Evolutionary conservation across 176 grass and related monocot genomes (phyloP), one percentile per base, ranked within the genome.

Genomic region (Metroxylon sagu): DNA sequence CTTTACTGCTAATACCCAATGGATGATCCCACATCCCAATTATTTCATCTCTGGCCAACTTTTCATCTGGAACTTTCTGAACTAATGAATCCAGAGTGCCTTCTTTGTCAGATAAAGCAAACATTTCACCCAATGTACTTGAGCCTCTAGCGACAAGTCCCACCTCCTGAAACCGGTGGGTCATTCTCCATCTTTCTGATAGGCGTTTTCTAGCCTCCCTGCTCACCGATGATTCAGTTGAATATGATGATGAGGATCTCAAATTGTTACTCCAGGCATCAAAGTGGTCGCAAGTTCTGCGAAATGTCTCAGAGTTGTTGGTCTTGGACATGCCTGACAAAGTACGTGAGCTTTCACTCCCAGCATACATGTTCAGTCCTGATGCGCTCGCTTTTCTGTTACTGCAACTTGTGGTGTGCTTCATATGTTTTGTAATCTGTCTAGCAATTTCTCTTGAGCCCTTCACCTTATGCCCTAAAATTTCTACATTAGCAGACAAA

Each of bases 191-290:
- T 83, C 79, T 88, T 75, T 85, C 83, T 52, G 84, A 98, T 49
- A 89, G 74, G 52, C 80, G 84, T 80, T 89, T 98, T 61, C 83
- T 98, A 55, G 93, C 84, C 70, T 98, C 88, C 63, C 78, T 98
- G 63, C 64, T 89, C 59, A 89, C 85, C 30, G 88, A 78, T 78
- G 84, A 73, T 75, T 92, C 84, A 50, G 67, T 72, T 71, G 75
- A 79, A 82, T 79, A 70, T 63, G 71, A 39, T 52, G 81, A 86
- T 5, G 77, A 65, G 56, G 79, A 70, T 17, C 68, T 85, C 21
- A 82, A 70, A 66, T 69, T 74, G 25, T 56, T 79, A 70, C 53
- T 67, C 79, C 71, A 76, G 16, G 63, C 68, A 71, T 92, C 88
- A 80, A 54, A 76, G 60, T 71, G 64, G 48, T 84, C 67, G 70